phyloP scores from a whole-genome alignment of 1,284 basidiomycete species.

The Vanrija sp. region DNA sequence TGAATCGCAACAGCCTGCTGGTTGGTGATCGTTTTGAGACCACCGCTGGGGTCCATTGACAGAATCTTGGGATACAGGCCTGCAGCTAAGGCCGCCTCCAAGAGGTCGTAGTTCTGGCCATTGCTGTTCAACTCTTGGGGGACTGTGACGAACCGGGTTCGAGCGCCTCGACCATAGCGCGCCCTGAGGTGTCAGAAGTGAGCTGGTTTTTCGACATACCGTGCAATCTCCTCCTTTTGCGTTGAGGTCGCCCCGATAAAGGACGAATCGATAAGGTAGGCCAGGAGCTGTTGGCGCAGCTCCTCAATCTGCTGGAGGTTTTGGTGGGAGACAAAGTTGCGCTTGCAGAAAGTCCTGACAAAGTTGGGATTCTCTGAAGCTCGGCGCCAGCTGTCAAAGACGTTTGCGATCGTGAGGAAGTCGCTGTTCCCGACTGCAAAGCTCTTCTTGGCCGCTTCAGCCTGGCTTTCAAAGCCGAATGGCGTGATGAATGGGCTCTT shows the following conservation, averaged over 20 bases:
- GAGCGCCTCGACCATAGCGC: slow-evolving; percentile 65
- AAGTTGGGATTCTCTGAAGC: slow-evolving; percentile 62
- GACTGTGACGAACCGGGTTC: slow-evolving; percentile 69
- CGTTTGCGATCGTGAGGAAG: slow-evolving; percentile 89
- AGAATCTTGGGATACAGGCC: slow-evolving; percentile 93
- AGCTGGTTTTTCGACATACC: slow-evolving; percentile 50
- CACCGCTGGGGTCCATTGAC: slow-evolving; percentile 58
- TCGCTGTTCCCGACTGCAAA: slow-evolving; percentile 90
- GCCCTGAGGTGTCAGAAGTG: slow-evolving; percentile 52
- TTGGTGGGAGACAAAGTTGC: slow-evolving; percentile 83
- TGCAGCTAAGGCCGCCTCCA: slow-evolving; percentile 79
- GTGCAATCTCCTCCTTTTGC: slow-evolving; percentile 67
- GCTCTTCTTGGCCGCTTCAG: slow-evolving; percentile 73
- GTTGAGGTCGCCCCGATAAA: slow-evolving; percentile 70
- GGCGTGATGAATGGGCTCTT: slow-evolving; percentile 91
- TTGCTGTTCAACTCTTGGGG: slow-evolving; percentile 71
- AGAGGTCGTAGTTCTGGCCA: slow-evolving; percentile 57
- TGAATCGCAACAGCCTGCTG: slow-evolving; percentile 70
- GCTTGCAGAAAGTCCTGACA: slow-evolving; percentile 72
- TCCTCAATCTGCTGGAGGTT: slow-evolving; percentile 96
- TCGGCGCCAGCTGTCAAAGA: slow-evolving; percentile 80
- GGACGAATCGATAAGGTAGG: slow-evolving; percentile 75
- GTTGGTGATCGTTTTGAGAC: slow-evolving; percentile 81
- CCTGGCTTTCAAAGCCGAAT: slow-evolving; percentile 81
- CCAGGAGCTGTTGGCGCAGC: slow-evolving; percentile 86